These are phyloP conservation scores for Debaryomycetaceae sp. DNA, from an alignment of 1,139 yeast genomes.

Conservation along the genomic window DNA sequence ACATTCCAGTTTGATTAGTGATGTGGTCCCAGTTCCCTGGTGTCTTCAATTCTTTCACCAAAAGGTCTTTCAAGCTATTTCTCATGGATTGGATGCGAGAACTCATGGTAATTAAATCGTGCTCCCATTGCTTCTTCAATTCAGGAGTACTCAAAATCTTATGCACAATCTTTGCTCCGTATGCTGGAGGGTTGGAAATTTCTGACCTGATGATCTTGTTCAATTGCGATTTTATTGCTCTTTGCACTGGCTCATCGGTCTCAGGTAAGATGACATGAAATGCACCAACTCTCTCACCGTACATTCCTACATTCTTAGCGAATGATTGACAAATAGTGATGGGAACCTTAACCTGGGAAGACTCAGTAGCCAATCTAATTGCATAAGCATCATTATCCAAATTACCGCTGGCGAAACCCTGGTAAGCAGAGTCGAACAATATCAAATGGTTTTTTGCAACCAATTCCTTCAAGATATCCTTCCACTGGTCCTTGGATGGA, in stretches of 20 bases:
- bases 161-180: conserved; percentile 91
- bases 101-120: conserved; percentile 85
- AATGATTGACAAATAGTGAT: conserved; percentile 88
- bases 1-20: conserved; percentile 92
- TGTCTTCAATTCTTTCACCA: conserved; percentile 59
- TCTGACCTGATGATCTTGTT: conserved; percentile 77
- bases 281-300: conserved; percentile 97
- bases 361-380: conserved; percentile 73
- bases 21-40: conserved; percentile 95
- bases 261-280: conserved; percentile 65
- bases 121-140: conserved; percentile 76
- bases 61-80: conserved; percentile 54
- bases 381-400: conserved; percentile 83
- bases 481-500: conserved; percentile 45
- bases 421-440: conserved; percentile 48
- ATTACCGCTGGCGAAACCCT: conserved; percentile 60
- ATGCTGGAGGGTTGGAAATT: conserved; percentile 91
- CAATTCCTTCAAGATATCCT: conserved; percentile 36
- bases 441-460: conserved; percentile 37
- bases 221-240: conserved; percentile 70
- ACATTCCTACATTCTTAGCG: conserved; percentile 95
- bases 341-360: conserved; percentile 40
- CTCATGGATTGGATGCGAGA: conserved; percentile 82
- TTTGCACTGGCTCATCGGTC: conserved; percentile 33
- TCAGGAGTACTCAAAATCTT: conserved; percentile 63